These are phyloP conservation scores for Geranium incanum DNA, from an alignment of 441 rosid species.

Conservation along the genomic window DNA sequence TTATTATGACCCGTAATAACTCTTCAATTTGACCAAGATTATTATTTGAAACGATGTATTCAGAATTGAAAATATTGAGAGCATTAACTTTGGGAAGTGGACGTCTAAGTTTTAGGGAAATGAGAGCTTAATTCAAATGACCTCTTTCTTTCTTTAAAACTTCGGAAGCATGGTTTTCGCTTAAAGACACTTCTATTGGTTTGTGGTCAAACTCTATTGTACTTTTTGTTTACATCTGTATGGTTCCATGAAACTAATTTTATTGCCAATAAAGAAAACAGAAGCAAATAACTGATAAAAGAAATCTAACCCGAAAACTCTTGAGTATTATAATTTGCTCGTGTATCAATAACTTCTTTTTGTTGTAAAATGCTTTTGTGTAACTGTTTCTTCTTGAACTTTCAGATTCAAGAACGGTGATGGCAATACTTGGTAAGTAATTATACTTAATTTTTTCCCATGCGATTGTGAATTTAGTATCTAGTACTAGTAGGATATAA, in stretches of 20 bases:
- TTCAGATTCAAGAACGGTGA: constrained; percentile 96
- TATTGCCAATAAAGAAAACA: background rate
- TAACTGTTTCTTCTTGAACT: constrained; percentile 15
- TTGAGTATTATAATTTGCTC: background rate
- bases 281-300: too few relatives aligned
- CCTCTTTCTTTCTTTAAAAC: background rate
- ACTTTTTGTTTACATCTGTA: background rate
- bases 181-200: background rate
- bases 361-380: background rate
- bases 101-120: background rate
- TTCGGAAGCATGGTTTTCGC: background rate
- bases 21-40: background rate
- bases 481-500: background rate
- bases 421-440: constrained; percentile 89
- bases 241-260: background rate
- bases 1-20: background rate
- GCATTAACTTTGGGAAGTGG: background rate
- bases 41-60: background rate
- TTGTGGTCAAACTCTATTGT: background rate
- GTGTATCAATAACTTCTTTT: background rate
- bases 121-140: background rate
- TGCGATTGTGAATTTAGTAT: background rate
- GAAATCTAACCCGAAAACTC: too few relatives aligned
- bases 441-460: background rate
- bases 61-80: background rate